Conservation (phyloP, 352 stramenopile genomes). For the Pythium coloratum region DNA sequence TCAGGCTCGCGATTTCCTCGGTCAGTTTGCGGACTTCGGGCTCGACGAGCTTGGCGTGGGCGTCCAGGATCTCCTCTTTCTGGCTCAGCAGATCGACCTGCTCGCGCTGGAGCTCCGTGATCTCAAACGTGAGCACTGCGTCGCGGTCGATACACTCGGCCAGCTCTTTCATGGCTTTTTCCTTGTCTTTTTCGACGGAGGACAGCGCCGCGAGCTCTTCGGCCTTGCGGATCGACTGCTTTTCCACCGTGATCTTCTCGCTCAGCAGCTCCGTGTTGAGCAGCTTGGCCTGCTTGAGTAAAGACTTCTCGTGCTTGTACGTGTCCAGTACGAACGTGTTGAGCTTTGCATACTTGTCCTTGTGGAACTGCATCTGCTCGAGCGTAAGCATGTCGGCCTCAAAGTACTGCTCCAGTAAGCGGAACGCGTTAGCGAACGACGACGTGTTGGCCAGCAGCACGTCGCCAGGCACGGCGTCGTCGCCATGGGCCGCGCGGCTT, state of each 20-base stretch:
- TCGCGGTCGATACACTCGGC: slow-evolving; percentile 78
- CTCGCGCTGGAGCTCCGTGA: slow-evolving; percentile 85
- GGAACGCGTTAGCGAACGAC: slow-evolving; percentile 67
- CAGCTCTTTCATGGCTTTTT: slow-evolving; percentile 74
- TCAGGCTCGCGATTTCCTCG: slow-evolving; percentile 60
- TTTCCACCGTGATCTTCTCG: slow-evolving; percentile 87
- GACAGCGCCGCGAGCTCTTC: slow-evolving; percentile 75
- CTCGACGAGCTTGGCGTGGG: slow-evolving; percentile 83
- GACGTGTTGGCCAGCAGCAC: slow-evolving; percentile 47
- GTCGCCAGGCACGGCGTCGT: slow-evolving; percentile 21
- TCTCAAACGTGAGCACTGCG: slow-evolving; percentile 83
- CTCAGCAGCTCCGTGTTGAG: slow-evolving; percentile 83
- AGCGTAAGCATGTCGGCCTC: slow-evolving; percentile 83
- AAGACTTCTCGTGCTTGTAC: slow-evolving; percentile 80
- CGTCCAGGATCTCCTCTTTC: slow-evolving; percentile 73
- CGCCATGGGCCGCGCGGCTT: slow-evolving; percentile 8
- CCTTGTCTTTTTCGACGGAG: slow-evolving; percentile 79
- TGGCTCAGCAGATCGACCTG: slow-evolving; percentile 66
- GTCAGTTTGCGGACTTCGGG: slow-evolving; percentile 79
- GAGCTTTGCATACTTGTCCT: slow-evolving; percentile 75
- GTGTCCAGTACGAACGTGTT: slow-evolving; percentile 71
- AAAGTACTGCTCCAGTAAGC: slow-evolving; percentile 82
- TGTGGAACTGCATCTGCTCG: slow-evolving; percentile 78
- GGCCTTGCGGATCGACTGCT: slow-evolving; percentile 83
- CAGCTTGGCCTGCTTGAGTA: slow-evolving; percentile 79